Evolutionary conservation across 768 basidiomycete genomes (phyloP).

Genomic region (Pleurotus giganteus): DNA sequence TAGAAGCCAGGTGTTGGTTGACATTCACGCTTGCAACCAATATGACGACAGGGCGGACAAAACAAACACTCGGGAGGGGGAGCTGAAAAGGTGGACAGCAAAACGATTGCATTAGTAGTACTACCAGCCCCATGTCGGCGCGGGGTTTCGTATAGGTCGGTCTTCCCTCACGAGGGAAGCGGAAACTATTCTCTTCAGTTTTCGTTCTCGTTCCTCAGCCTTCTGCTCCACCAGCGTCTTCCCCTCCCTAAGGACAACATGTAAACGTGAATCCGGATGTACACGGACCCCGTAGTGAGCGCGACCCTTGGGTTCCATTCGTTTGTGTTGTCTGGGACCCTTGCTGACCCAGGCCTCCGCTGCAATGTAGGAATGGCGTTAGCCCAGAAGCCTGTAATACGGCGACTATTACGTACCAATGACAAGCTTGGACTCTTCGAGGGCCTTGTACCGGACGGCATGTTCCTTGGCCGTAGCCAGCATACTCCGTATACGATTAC

Average conservation of each 20-base stretch:
- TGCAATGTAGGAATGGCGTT: constrained; percentile 26
- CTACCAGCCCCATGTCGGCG: constrained; percentile 80
- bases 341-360: constrained; percentile 96
- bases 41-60: too few species aligned
- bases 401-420: constrained; percentile 59
- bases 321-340: constrained; percentile 58
- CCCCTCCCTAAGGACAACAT: constrained; percentile 78
- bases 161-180: constrained; percentile 81
- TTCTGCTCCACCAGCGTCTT: constrained; percentile 70
- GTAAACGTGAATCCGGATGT: constrained; percentile 73
- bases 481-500: constrained; percentile 84
- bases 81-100: background rate
- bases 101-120: constrained; percentile 5
- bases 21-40: too few species aligned
- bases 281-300: constrained; percentile 75
- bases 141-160: constrained; percentile 70
- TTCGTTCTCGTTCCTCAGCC: constrained; percentile 59
- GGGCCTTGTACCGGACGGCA: constrained; percentile 72
- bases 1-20: too few species aligned
- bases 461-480: constrained; percentile 85
- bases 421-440: constrained; percentile 70
- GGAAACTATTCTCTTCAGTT: constrained; percentile 75
- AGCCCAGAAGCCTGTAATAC: background rate
- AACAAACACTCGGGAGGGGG: too few species aligned
- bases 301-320: constrained; percentile 81